Conservation (phyloP, 441 rosid species). For the Gossypium trilobum region DNA sequence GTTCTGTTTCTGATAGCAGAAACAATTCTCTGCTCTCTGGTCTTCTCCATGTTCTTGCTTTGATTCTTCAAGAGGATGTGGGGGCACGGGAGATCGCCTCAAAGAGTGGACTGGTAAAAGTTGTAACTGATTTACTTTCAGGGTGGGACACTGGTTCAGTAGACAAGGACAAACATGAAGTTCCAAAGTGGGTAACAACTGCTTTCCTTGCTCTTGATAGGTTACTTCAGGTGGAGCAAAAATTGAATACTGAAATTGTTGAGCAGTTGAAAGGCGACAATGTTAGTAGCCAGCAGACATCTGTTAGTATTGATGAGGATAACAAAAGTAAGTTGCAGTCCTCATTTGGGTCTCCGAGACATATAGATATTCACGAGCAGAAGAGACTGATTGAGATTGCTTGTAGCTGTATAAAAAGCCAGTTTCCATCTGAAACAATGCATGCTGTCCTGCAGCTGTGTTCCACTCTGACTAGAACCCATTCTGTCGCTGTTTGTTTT, state of each 20-base stretch:
- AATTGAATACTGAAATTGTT: slow-evolving; percentile 61
- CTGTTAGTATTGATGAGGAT: slow-evolving; percentile 58
- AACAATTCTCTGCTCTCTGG: slow-evolving; percentile 50
- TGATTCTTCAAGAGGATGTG: slow-evolving; percentile 84
- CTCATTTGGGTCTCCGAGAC: slow-evolving; percentile 42
- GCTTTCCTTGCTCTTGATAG: slow-evolving; percentile 93
- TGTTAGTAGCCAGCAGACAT: slow-evolving; percentile 33
- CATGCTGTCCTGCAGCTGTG: slow-evolving; percentile 91
- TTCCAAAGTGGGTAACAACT: slow-evolving; percentile 91
- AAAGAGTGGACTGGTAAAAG: slow-evolving; percentile 64
- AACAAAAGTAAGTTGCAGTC: slow-evolving; percentile 58
- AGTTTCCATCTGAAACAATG: slow-evolving; percentile 82
- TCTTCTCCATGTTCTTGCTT: slow-evolving; percentile 85
- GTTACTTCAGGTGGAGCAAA: slow-evolving; percentile 78
- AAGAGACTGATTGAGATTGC: slow-evolving; percentile 81
- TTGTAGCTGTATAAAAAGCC: slow-evolving; percentile 68
- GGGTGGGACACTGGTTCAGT: slow-evolving; percentile 61
- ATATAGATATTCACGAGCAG: slow-evolving; percentile 52
- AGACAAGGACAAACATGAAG: slow-evolving; percentile 41
- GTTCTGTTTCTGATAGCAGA: slow-evolving; percentile 43
- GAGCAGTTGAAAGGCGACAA: slow-evolving; percentile 61
- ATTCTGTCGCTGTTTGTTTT: slow-evolving; percentile 74
- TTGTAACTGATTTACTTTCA: slow-evolving; percentile 64
- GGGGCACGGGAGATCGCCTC: slow-evolving; percentile 72
- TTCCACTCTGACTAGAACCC: slow-evolving; percentile 75